Evolutionary conservation across 2,329 filamentous ascomycete species (phyloP).

Genomic region (Pseudocercospora vitis): DNA sequence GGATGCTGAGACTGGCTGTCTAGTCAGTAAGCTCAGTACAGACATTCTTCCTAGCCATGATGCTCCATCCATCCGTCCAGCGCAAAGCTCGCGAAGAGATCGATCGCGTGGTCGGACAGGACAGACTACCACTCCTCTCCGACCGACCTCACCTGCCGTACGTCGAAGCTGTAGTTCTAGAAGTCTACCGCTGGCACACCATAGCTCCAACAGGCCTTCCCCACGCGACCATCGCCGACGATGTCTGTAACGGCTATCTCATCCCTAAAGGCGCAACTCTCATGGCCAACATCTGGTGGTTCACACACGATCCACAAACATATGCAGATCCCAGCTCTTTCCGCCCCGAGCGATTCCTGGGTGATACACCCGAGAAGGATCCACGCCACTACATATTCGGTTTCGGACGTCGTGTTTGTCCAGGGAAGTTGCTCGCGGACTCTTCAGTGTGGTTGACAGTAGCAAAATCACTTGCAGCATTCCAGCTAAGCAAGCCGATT

Average conservation of each 20-base stretch:
- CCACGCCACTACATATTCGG: slow-evolving; percentile 24
- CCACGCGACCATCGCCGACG: slow-evolving; percentile 46
- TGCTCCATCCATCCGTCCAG: slow-evolving; percentile 33
- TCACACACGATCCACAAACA: too few relatives aligned
- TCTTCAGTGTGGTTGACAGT: slow-evolving; percentile 22
- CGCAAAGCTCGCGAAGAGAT: slow-evolving; percentile 37
- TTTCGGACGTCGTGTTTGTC: slow-evolving; percentile 26
- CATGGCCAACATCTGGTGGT: slow-evolving; percentile 42
- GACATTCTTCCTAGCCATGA: slow-evolving; percentile 39
- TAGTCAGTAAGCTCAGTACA: slow-evolving; percentile 29
- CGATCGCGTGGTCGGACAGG: slow-evolving; percentile 34
- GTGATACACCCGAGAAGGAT: slow-evolving; percentile 26
- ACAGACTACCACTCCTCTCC: slow-evolving; percentile 32
- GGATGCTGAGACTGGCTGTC: not conserved
- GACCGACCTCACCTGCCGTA: slow-evolving; percentile 39
- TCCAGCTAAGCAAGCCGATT: slow-evolving; percentile 18
- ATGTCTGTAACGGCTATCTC: slow-evolving; percentile 42
- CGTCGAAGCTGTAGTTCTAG: slow-evolving; percentile 37
- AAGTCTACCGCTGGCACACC: slow-evolving; percentile 39
- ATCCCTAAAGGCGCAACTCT: slow-evolving; percentile 45
- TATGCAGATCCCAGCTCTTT: slow-evolving; percentile 9
- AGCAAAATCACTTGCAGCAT: slow-evolving; percentile 16
- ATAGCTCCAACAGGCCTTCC: slow-evolving; percentile 36
- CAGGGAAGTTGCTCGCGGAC: slow-evolving; percentile 22
- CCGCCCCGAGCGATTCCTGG: slow-evolving; percentile 28